phyloP scores from a whole-genome alignment of 306 rosid species.

The Begonia fuchsioides region DNA sequence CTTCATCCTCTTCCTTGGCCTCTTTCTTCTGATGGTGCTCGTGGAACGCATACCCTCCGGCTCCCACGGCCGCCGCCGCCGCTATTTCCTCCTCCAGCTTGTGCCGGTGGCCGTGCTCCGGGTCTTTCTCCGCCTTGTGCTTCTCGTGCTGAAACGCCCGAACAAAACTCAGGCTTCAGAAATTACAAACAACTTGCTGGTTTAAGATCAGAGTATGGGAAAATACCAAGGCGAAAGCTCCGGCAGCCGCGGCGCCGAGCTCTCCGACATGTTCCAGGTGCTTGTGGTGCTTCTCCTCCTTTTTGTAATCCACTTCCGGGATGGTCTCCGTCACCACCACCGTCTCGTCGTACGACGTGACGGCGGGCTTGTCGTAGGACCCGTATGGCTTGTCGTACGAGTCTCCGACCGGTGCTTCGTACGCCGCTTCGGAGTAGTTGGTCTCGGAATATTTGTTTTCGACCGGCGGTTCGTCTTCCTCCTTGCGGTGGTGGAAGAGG shows the following conservation, averaged over 20 bases:
- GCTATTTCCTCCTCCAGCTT: conserved; percentile 69
- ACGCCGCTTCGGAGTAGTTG: too few species aligned
- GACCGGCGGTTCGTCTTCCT: conserved; percentile 10
- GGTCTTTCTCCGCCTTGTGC: conserved; percentile 45
- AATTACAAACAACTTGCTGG: too few species aligned
- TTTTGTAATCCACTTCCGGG: conserved; percentile 20
- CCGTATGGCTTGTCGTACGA: too few species aligned
- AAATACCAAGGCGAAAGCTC: conserved; percentile 51
- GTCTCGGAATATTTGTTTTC: too few species aligned
- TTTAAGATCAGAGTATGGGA: too few species aligned
- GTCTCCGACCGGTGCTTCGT: too few species aligned
- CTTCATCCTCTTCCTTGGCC: conserved; percentile 36
- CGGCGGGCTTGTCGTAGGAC: too few species aligned
- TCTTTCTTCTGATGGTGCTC: conserved; percentile 72
- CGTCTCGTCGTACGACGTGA: too few species aligned
- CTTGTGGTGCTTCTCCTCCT: conserved; percentile 66
- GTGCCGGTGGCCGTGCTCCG: conserved; percentile 53
- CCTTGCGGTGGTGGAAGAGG: conserved; percentile 35
- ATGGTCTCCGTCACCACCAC: too few species aligned
- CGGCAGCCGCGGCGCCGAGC: conserved; percentile 30
- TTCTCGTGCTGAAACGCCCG: conserved; percentile 38
- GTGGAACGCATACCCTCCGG: conserved; percentile 63
- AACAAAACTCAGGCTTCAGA: too few species aligned
- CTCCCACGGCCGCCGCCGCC: conserved; percentile 42
- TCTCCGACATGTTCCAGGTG: conserved; percentile 17